These are phyloP conservation scores for Saccharomyces hybrid DNA, from an alignment of 1,139 yeast genomes.

Conservation along the genomic window DNA sequence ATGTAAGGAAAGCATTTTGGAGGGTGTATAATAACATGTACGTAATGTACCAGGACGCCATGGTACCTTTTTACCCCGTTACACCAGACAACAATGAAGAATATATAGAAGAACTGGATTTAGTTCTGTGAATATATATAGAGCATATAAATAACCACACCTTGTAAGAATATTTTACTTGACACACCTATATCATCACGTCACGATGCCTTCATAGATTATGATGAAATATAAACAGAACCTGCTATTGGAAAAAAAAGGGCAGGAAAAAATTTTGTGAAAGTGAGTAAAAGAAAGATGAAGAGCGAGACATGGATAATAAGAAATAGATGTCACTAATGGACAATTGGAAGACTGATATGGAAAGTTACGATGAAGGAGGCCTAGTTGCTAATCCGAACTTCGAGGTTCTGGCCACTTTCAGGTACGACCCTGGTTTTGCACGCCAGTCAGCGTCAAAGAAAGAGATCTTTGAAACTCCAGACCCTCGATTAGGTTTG, in stretches of 20 bases:
- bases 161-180: neutral
- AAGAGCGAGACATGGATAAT: neutral
- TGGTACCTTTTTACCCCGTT: conserved; percentile 80
- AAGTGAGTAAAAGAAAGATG: neutral
- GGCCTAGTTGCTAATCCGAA: conserved; percentile 15
- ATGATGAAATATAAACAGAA: neutral
- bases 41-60: conserved; percentile 61
- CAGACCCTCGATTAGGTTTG: neutral
- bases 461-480: neutral
- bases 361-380: neutral
- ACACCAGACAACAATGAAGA: conserved; percentile 30
- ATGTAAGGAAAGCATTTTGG: conserved; percentile 85
- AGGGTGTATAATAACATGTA: conserved; percentile 69
- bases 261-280: neutral
- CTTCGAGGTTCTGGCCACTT: conserved; percentile 57
- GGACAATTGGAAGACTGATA: neutral
- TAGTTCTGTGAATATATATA: conserved; percentile 16
- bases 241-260: neutral
- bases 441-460: conserved; percentile 5
- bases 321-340: neutral
- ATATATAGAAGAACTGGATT: conserved; percentile 37
- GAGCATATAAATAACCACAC: neutral
- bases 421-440: conserved; percentile 62
- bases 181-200: neutral
- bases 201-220: neutral